Evolutionary conservation across 257 asterid genomes (phyloP), one percentile per base, ranked within the genome.

Genomic region (Coffea eugenioides): DNA sequence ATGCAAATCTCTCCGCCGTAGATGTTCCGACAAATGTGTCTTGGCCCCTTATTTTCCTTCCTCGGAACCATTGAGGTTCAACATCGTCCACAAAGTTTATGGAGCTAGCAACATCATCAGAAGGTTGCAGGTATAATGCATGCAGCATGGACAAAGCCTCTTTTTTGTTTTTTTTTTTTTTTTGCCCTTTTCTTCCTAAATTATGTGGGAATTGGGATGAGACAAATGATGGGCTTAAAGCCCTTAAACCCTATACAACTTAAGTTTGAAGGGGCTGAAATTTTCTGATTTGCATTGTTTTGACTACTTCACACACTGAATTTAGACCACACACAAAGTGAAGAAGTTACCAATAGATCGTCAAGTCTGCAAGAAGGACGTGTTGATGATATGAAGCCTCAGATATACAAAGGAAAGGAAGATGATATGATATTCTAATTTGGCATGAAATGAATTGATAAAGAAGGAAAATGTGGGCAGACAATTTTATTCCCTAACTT

Each of bases 61-160:
- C 13, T 11, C 62, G 0, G 77, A 73, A 2, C 77, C 77, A 25
- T 20, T 51, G 12, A 73, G 41, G 46, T 73, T 73, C 25, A n/a
- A 64, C 65, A 51, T 73, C 41, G 77, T 56, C 62, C 77, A 73
- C 61, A 73, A 51, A 56, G 64, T 73, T 10, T 73, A 49, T 51
- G 77, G 77, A 49, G 77, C 77, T 48, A 4, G 77, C 64, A 73
- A 73, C 61, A 51, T 73, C 77, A 73, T 73, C 77, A 73, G 41
- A 45, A 49, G 57, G 77, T 51, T 73, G 20, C 77, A 73, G 77
- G 77, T 73, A 73, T 20, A 54, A 54, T 54, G 21, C 34, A 2
- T 39, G 43, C 43, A 39, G 43, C 43, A 39, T 6, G 12, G 2
- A 13, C 43, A 10, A 39, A n/a, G 27, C 36, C 34, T 31, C 13